These are phyloP conservation scores for Colletotrichum sp. DNA, from an alignment of 2,329 filamentous ascomycete species.

Conservation along the genomic window DNA sequence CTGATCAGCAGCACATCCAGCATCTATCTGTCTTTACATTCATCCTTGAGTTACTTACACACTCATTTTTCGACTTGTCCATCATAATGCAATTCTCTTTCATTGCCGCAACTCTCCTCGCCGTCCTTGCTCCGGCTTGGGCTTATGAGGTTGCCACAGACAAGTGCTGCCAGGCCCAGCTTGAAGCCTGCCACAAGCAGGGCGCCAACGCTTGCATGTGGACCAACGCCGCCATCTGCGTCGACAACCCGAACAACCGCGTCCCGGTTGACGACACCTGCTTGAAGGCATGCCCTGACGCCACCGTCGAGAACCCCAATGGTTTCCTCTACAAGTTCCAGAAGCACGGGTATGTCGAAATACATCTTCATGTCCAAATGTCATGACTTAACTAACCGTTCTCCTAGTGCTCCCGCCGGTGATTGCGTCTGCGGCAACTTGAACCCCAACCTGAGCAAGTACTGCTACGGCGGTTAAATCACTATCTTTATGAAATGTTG, in stretches of 20 bases:
- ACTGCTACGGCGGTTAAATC: neutral
- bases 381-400: neutral
- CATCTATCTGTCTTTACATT: neutral
- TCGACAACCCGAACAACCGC: neutral
- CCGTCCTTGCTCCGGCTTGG: neutral
- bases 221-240: neutral
- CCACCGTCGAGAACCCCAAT: neutral
- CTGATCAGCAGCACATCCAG: neutral
- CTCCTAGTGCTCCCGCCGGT: neutral
- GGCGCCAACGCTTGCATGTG: neutral
- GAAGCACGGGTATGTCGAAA: neutral
- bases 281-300: neutral
- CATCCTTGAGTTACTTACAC: neutral
- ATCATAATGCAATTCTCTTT: neutral
- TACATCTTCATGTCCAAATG: neutral
- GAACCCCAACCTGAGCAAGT: neutral
- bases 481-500: neutral
- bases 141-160: neutral
- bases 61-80: neutral
- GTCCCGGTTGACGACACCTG: neutral
- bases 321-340: neutral
- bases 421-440: neutral
- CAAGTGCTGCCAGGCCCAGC: neutral
- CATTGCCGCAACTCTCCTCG: neutral
- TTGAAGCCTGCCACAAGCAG: neutral